phyloP scores from a whole-genome alignment of 345 rosid genomes.

The Streptanthus diversifolius region DNA sequence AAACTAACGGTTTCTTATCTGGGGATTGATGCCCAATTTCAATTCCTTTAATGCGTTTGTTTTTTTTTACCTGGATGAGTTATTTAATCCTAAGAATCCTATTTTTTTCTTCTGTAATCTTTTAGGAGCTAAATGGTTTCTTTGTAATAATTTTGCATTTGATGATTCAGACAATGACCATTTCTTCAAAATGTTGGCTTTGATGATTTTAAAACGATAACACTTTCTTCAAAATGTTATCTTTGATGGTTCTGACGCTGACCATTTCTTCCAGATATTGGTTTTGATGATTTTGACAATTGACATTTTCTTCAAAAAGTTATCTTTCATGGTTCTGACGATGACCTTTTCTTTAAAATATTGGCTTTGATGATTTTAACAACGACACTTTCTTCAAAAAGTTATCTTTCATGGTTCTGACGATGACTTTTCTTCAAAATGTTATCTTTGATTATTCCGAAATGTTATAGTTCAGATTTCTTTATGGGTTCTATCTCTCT shows the following conservation, averaged over 20 bases:
- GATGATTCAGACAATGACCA: neutral
- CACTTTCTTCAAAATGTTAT: neutral
- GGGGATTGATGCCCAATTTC: neutral
- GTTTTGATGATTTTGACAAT: neutral
- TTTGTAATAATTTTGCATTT: neutral
- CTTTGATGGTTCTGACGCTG: neutral
- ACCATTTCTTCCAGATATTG: neutral
- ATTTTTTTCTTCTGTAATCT: neutral
- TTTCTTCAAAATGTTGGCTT: neutral
- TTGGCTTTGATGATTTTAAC: neutral
- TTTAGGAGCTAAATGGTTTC: neutral
- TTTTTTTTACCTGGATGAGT: neutral
- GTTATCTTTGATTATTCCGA: neutral
- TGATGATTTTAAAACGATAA: neutral
- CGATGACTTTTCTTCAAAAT: neutral
- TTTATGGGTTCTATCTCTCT: neutral
- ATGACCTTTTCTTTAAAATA: neutral
- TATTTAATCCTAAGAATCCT: neutral
- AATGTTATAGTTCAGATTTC: neutral
- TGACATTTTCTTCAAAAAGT: neutral
- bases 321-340: neutral
- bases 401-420: neutral
- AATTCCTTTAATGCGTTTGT: neutral
- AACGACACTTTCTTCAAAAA: neutral
- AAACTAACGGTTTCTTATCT: neutral